Evolutionary conservation across 495 filamentous ascomycete species (phyloP).

Genomic region (Neurospora sp.): DNA sequence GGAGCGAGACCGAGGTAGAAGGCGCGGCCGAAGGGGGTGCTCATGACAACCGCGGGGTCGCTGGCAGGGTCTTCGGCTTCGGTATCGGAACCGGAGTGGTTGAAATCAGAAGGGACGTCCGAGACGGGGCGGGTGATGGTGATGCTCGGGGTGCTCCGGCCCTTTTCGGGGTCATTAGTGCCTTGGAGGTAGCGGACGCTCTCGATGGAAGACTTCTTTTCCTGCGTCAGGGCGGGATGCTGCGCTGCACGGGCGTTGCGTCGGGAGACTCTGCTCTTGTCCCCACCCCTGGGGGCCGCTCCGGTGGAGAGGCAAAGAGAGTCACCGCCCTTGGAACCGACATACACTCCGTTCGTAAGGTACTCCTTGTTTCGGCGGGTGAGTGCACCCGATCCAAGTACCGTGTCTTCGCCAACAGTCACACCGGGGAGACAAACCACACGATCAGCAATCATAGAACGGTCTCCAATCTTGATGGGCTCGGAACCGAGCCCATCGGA

Average conservation of each 20-base stretch:
- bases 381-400: constrained; percentile 36
- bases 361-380: constrained; percentile 28
- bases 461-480: constrained; percentile 25
- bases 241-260: background rate
- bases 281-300: background rate
- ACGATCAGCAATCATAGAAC: constrained; percentile 28
- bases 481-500: constrained; percentile 33
- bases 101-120: background rate
- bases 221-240: background rate
- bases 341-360: constrained; percentile 28
- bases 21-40: constrained; percentile 30
- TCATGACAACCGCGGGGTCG: background rate
- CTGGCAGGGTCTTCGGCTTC: background rate
- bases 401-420: constrained; percentile 21
- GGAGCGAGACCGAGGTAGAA: constrained; percentile 32
- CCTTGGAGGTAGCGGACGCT: background rate
- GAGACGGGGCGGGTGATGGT: background rate
- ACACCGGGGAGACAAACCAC: constrained; percentile 29
- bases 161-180: background rate
- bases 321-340: constrained; percentile 33
- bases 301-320: constrained; percentile 23
- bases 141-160: background rate
- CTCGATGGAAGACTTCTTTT: background rate
- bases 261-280: background rate
- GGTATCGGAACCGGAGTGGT: background rate